Percentiles rank a stretch among this genome's conserved stretches.
phyloP scores from a whole-genome alignment of 768 basidiomycete species.

The Serendipita sp. region DNA sequence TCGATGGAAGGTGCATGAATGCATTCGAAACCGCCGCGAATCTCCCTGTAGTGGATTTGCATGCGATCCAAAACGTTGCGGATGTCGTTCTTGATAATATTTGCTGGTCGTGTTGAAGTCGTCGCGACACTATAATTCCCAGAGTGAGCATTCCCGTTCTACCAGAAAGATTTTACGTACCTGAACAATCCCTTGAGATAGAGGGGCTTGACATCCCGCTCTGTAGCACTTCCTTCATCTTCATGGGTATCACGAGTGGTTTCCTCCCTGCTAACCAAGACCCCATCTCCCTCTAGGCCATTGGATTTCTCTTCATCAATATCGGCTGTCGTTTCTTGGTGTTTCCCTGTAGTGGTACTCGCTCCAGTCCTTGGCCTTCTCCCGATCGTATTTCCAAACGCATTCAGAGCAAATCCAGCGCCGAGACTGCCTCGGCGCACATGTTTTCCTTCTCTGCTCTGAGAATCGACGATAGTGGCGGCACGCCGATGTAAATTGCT shows the following conservation, averaged over 20 bases:
- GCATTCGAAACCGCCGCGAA: slow-evolving; percentile 86
- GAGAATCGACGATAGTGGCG: slow-evolving; percentile 59
- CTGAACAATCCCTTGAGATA: slow-evolving; percentile 94
- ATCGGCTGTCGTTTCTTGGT: slow-evolving; percentile 23
- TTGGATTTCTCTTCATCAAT: slow-evolving; percentile 22
- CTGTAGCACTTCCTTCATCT: slow-evolving; percentile 27
- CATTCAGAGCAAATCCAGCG: slow-evolving; percentile 32
- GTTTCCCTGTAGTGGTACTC: slow-evolving; percentile 15
- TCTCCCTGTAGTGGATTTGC: slow-evolving; percentile 88
- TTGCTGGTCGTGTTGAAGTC: slow-evolving; percentile 77
- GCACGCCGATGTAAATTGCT: slow-evolving; percentile 52
- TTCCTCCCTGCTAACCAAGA: slow-evolving; percentile 5
- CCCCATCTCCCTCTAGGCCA: slow-evolving; percentile 17
- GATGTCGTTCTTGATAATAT: slow-evolving; percentile 70
- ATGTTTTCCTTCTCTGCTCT: slow-evolving; percentile 43
- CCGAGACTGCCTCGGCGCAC: slow-evolving; percentile 66
- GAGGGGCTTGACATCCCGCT: slow-evolving; percentile 71
- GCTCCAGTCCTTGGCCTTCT: slow-evolving; percentile 37
- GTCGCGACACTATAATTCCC: slow-evolving; percentile 61
- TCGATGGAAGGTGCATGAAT: slow-evolving; percentile 92
- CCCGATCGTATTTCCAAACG: slow-evolving; percentile 40
- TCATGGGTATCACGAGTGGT: not conserved
- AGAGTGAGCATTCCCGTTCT: not conserved
- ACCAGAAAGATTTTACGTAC: slow-evolving; percentile 22
- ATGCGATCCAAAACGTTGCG: slow-evolving; percentile 77